Evolutionary conservation across 257 asterid genomes (phyloP), one percentile per base, ranked within the genome.

Genomic region (Apocynum venetum): DNA sequence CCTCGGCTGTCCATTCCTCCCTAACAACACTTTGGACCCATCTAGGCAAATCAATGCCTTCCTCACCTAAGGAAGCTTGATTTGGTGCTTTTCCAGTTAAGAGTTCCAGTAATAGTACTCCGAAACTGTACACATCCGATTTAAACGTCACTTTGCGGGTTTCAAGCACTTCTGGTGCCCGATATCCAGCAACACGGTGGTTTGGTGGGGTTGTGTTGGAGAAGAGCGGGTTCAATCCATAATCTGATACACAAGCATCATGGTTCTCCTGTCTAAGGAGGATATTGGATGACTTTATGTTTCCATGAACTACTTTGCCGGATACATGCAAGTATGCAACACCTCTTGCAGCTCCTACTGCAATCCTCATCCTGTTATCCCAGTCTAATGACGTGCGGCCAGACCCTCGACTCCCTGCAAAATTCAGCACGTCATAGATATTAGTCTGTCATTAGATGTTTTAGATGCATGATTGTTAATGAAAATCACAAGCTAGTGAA

Each of bases 1-100:
- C 98, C 83, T 95, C 98, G 0, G 98, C 98, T 0, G 98, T 95
- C 98, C 98, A 95, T 74, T 95, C 98, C 82, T 95, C 98, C 78
- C 98, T 79, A 7, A 95, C 98, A 0, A 95, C 98, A 65, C 98
- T 95, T 64, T 93, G 98, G 41, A 95, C 98, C 98, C 98, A 95
- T 77, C 98, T 85, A 4, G 98, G 98, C 75, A 95, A 74, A 82
- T 95, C 98, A 43, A 95, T 91, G 56, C 98, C 98, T 77, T 95
- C 98, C 61, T 93, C 98, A 0, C 98, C 98, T 44, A 95, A 71
- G 0, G 98, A 95, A 53, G 98, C 93, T 81, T 95, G 98, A 57
- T 95, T 93, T 14, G 98, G 98, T 25, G 98, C 88, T 83, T 95
- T 95, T 6, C 98, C 99, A 0, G 99, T 95, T 76, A 95, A 74